A percentile compares a stretch with the other conserved stretches of the same genome.
Evolutionary conservation across 768 basidiomycete species (phyloP).

Genomic region (Macrolepiota fuliginosa): DNA sequence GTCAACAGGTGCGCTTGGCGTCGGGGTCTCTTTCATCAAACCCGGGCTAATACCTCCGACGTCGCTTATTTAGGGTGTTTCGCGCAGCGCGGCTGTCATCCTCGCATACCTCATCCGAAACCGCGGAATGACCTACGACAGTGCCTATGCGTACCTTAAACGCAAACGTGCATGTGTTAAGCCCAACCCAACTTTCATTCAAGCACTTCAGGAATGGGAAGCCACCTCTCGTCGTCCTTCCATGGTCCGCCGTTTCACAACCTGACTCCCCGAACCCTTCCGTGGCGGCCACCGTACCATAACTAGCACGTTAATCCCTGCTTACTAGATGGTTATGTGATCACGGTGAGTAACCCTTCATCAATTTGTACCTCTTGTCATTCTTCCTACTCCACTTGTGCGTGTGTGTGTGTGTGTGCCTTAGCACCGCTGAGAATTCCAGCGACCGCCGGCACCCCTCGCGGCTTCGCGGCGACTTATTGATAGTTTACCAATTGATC

Average conservation of each 20-base stretch:
- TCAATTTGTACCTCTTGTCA: neutral
- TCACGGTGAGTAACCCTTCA: neutral
- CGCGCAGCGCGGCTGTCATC: constrained; percentile 72
- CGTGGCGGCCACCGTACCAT: too few relatives aligned
- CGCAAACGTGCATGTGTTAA: constrained; percentile 70
- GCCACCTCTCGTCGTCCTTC: constrained; percentile 19
- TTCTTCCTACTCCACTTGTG: constrained; percentile 1
- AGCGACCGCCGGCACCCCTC: neutral
- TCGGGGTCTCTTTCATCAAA: neutral
- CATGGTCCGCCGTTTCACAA: constrained; percentile 20
- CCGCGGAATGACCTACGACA: constrained; percentile 70
- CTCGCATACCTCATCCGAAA: constrained; percentile 81
- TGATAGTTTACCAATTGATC: neutral
- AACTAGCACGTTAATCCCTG: neutral
- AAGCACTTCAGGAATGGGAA: constrained; percentile 60
- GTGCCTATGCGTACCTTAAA: constrained; percentile 57
- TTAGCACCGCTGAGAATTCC: neutral
- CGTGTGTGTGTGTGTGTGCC: neutral
- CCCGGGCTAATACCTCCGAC: neutral
- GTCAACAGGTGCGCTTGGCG: constrained; percentile 62
- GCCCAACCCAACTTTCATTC: constrained; percentile 76
- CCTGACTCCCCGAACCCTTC: constrained; percentile 9
- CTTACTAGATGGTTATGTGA: neutral
- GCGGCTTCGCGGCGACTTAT: neutral
- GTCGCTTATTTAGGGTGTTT: constrained; percentile 56